Evolutionary conservation across 2,329 filamentous ascomycete species (phyloP).

Genomic region (Triangularia setosa): DNA sequence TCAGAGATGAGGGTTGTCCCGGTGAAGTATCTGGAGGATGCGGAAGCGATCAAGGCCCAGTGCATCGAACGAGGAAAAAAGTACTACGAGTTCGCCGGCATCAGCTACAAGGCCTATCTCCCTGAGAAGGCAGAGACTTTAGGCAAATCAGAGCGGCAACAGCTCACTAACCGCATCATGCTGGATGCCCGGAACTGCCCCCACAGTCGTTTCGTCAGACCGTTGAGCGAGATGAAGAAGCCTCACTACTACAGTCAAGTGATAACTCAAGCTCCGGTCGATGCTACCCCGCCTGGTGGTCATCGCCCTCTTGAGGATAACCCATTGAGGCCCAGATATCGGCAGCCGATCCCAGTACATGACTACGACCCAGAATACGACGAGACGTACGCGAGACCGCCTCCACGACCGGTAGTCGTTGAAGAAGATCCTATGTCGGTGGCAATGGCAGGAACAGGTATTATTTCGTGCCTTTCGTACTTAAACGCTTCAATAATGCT

Average conservation of each 20-base stretch:
- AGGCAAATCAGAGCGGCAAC: background rate
- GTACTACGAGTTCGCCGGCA: constrained; percentile 6
- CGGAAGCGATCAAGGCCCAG: background rate
- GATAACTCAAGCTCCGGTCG: constrained; percentile 21
- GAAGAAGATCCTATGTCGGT: background rate
- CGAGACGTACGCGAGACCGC: background rate
- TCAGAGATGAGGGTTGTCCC: constrained; percentile 1
- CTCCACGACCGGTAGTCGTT: background rate
- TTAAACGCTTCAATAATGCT: no score
- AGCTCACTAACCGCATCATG: background rate
- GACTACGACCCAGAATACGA: background rate
- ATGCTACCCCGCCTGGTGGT: constrained; percentile 13
- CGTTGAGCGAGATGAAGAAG: background rate
- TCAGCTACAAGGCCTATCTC: constrained; percentile 16
- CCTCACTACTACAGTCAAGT: constrained; percentile 6
- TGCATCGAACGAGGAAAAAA: constrained; percentile 13
- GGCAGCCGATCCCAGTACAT: background rate
- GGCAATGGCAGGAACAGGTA: background rate
- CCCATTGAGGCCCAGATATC: background rate
- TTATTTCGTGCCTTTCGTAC: no score
- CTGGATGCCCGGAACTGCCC: background rate
- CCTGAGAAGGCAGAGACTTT: background rate
- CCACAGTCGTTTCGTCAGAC: background rate
- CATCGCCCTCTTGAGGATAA: constrained; percentile 9
- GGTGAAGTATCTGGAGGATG: background rate